phyloP scores from a whole-genome alignment of 139 green algal genomes.

The Penium margaritaceum region DNA sequence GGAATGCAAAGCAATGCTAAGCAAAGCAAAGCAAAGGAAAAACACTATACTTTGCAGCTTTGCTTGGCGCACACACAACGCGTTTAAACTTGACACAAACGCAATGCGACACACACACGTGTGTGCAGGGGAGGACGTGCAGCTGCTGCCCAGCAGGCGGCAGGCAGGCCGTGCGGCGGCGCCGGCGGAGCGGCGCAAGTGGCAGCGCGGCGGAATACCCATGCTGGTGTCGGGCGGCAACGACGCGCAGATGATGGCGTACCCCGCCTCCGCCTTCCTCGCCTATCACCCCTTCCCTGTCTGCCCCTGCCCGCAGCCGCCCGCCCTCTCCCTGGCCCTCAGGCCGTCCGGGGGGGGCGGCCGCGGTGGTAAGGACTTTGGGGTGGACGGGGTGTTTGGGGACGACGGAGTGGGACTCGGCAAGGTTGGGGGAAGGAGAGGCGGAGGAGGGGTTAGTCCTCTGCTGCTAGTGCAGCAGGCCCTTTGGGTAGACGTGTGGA shows the following conservation, averaged over 20 bases:
- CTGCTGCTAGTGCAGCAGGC: conserved; percentile 54
- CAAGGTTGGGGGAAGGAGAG: no score
- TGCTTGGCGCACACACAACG: no score
- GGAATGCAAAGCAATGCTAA: no score
- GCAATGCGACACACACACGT: no score
- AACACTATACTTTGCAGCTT: no score
- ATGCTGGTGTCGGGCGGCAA: conserved; percentile 72
- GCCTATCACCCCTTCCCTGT: conserved; percentile 51
- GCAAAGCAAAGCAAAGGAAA: no score
- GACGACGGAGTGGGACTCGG: no score
- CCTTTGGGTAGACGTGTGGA: conserved; percentile 58
- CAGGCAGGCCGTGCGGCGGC: no score
- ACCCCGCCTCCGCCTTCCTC: conserved; percentile 53
- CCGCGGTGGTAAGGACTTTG: conserved; percentile 3
- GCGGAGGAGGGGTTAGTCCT: no score
- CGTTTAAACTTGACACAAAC: no score
- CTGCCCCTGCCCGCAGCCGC: conserved; percentile 61
- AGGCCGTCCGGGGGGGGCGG: background rate
- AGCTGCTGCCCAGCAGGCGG: background rate
- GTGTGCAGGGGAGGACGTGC: no score
- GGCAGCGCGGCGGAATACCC: background rate
- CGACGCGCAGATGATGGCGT: conserved; percentile 65
- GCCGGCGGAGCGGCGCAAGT: background rate
- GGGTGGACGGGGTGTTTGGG: background rate
- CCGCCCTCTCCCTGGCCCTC: conserved; percentile 52